phyloP scores from a whole-genome alignment of 108 stramenopile species.

The Nitzschia sp. region DNA sequence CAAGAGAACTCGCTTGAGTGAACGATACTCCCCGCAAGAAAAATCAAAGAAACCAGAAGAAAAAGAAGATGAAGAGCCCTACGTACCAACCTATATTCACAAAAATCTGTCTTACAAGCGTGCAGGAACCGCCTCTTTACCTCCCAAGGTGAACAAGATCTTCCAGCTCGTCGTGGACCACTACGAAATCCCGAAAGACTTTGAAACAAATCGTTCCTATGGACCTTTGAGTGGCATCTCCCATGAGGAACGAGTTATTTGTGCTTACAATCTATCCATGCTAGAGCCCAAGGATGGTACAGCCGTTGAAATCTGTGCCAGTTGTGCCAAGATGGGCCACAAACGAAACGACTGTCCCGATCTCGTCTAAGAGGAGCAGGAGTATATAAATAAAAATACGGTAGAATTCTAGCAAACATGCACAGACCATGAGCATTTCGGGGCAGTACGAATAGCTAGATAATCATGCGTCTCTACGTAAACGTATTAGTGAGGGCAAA shows the following conservation, averaged over 20 bases:
- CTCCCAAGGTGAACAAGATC: conserved; percentile 22
- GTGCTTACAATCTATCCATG: conserved; percentile 45
- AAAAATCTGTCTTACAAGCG: conserved; percentile 57
- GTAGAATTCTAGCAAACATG: too few species aligned
- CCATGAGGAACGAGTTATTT: conserved; percentile 72
- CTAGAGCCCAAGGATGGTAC: not conserved
- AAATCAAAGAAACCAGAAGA: not conserved
- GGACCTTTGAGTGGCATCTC: conserved; percentile 70
- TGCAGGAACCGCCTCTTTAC: conserved; percentile 40
- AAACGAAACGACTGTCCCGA: conserved; percentile 45
- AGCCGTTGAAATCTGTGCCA: conserved; percentile 36
- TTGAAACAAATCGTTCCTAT: conserved; percentile 52
- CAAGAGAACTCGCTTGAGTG: not conserved
- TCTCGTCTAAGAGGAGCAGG: conserved; percentile 24
- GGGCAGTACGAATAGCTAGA: not conserved
- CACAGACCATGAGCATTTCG: too few species aligned
- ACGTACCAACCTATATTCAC: conserved; percentile 62
- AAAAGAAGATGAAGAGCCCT: conserved; percentile 1
- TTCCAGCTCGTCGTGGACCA: conserved; percentile 58
- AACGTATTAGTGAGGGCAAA: conserved; percentile 41
- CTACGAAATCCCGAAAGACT: conserved; percentile 56
- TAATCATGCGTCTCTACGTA: conserved; percentile 15
- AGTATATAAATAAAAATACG: too few species aligned
- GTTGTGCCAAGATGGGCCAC: conserved; percentile 45
- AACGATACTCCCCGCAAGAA: not conserved